These are phyloP conservation scores for Peniophora sp. DNA, from an alignment of 1,284 basidiomycete species.

Conservation along the genomic window DNA sequence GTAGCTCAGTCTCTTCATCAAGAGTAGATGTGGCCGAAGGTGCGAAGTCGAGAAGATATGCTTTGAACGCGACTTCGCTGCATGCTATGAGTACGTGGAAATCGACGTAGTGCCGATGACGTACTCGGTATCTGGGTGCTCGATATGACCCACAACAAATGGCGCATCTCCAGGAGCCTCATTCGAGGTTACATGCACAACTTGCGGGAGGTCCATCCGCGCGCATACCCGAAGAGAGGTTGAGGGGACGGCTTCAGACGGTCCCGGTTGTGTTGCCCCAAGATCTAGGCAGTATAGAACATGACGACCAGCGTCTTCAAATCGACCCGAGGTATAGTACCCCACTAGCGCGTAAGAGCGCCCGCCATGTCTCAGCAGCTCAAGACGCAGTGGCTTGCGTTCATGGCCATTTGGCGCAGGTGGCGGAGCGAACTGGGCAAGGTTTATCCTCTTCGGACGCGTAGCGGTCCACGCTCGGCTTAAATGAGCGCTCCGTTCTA, in stretches of 20 bases:
- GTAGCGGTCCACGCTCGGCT: slow-evolving; percentile 5
- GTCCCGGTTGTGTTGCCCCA: neutral
- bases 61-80: neutral
- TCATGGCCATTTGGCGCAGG: neutral
- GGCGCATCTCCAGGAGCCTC: neutral
- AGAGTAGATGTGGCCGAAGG: neutral
- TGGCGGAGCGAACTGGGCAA: neutral
- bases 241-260: neutral
- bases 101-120: neutral
- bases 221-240: neutral
- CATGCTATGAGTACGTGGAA: neutral
- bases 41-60: neutral
- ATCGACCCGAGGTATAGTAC: neutral
- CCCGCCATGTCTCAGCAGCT: neutral
- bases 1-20: neutral
- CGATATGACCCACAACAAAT: neutral
- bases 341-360: neutral
- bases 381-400: neutral
- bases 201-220: neutral
- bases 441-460: neutral
- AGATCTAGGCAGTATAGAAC: neutral
- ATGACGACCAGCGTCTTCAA: neutral
- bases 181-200: neutral
- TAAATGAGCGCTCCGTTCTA: slow-evolving; percentile 1
- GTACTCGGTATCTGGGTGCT: neutral